Percentiles rank a stretch among this genome's conserved stretches.
phyloP scores from a whole-genome alignment of 2,329 filamentous ascomycete species.

The Sphaerulina musiva region DNA sequence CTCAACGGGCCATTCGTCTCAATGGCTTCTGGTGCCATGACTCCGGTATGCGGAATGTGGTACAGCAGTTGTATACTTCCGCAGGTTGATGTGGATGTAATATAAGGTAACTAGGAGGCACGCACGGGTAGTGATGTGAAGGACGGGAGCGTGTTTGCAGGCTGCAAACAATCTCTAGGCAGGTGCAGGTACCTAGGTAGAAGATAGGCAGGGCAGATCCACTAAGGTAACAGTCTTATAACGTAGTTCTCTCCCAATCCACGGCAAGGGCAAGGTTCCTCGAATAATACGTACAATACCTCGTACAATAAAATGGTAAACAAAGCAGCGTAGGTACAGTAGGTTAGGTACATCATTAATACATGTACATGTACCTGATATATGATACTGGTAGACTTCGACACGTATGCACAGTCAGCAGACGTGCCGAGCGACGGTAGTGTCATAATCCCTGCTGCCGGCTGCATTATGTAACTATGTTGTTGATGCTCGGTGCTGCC shows the following conservation, averaged over 20 bases:
- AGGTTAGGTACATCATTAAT: neutral
- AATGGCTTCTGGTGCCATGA: constrained; percentile 33
- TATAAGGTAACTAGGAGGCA: too few species aligned
- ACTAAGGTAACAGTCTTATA: too few species aligned
- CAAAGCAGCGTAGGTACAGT: too few species aligned
- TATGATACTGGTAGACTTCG: neutral
- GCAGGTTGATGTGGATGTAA: too few species aligned
- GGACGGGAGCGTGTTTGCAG: neutral
- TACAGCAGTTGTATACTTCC: neutral
- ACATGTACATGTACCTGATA: neutral
- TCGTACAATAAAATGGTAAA: too few species aligned
- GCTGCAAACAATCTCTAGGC: neutral
- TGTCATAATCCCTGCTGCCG: neutral
- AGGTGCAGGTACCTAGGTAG: neutral
- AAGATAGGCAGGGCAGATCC: neutral
- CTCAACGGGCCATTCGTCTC: constrained; percentile 38
- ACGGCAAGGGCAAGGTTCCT: too few species aligned
- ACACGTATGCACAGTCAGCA: neutral
- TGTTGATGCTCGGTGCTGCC: too few species aligned
- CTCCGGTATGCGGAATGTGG: neutral
- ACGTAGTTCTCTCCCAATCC: neutral
- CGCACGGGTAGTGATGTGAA: neutral
- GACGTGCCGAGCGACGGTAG: neutral
- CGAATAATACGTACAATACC: too few species aligned
- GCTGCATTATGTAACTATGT: too few species aligned